Evolutionary conservation across 352 stramenopile species (phyloP).

Genomic region (Pythium aphanidermatum): DNA sequence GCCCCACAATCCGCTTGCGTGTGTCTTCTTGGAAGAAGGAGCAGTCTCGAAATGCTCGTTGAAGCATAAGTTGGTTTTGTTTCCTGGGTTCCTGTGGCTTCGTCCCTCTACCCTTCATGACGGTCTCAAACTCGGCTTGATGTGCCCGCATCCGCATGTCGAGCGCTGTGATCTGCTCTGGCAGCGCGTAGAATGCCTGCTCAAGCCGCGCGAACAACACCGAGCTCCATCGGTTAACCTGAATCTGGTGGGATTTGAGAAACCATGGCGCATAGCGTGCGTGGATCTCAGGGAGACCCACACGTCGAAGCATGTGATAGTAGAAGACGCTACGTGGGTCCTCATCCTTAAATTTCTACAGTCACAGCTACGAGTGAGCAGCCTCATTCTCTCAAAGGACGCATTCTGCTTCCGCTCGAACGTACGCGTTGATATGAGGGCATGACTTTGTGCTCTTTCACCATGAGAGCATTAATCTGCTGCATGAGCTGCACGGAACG

Average conservation of each 20-base stretch:
- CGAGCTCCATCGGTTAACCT: constrained; percentile 60
- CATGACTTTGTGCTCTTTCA: constrained; percentile 50
- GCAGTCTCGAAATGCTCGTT: constrained; percentile 59
- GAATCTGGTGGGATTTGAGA: constrained; percentile 66
- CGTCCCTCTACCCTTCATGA: constrained; percentile 25
- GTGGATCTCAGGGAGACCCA: constrained; percentile 63
- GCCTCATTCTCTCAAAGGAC: no score
- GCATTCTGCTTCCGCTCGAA: no score
- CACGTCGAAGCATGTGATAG: constrained; percentile 68
- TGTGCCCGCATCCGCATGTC: constrained; percentile 56
- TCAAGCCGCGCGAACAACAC: constrained; percentile 64
- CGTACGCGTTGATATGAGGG: constrained; percentile 44
- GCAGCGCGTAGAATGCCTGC: constrained; percentile 48
- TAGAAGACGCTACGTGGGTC: constrained; percentile 68
- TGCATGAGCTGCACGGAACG: constrained; percentile 39
- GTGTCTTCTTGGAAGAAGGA: constrained; percentile 46
- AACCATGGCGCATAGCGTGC: constrained; percentile 74
- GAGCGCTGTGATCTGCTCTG: constrained; percentile 49
- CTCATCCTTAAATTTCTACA: constrained; percentile 55
- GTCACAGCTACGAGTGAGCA: not conserved
- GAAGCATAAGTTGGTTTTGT: constrained; percentile 53
- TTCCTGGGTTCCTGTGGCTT: constrained; percentile 27
- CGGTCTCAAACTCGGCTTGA: constrained; percentile 32
- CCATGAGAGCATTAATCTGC: constrained; percentile 59
- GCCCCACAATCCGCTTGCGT: constrained; percentile 18